Base-by-base conservation (phyloP, 306 rosid genomes). In the Prunus dulcis region DNA sequence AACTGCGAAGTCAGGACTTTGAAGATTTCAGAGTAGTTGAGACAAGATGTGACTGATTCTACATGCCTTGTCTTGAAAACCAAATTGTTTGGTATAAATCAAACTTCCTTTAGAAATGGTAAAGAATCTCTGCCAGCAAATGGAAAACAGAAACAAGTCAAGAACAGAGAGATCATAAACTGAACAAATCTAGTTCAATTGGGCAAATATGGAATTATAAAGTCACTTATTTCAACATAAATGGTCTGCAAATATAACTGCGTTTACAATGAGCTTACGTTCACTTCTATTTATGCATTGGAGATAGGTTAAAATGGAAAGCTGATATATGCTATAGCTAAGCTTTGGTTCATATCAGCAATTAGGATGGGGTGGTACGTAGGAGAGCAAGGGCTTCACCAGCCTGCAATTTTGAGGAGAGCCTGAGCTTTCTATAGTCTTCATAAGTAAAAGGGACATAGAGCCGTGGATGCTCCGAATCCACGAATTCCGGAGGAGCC, bases 381-480 rank as follows among this genome's bases (percentile, higher is more conserved):
- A 90, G 8, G 2, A 85, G 64, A 66, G 78, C 75, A 6, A 91
- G 87, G 15, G 89, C 89, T 82, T 89, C 87, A 38, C 88, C 91
- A 38, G 79, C 64, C 0, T 12, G 70, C 80, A 81, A 23, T 27
- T 82, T 53, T 3, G 67, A 75, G 25, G 84, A 71, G 12, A 78
- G 1, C 27, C 87, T 74, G 72, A 83, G 82, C 67, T 82, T 86
- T 46, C 87, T 76, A 50, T 81, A 84, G 20, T 86, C 81, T 51
- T 83, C 88, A 46, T 78, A 82, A 46, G 58, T 20, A 43, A 88
- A 74, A 51, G 91, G 86, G 18, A 47, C 66, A 32, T 74, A 89
- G 0, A 88, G 69, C 9, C 72, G 78, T 0, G 88, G 87, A 7
- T 83, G 92, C 60, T 86, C 78, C 15, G 68, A 46, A 49, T 89